Base-by-base conservation (phyloP, 768 basidiomycete species). In the Leucosporidium yakuticum region DNA sequence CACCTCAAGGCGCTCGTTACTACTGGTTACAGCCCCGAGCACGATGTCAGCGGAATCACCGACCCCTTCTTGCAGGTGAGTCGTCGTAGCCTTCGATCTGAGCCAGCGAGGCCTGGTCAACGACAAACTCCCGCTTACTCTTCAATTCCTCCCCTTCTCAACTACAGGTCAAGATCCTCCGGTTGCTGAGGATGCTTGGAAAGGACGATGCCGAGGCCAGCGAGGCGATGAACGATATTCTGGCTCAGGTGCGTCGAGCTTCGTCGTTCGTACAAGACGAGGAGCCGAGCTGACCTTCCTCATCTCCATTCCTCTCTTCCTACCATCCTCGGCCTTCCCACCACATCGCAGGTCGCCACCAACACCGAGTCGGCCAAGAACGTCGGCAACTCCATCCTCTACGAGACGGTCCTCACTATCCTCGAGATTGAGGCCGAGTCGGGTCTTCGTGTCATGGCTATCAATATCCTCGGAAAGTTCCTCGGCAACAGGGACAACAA, bases 31-130 rank as follows among this genome's bases (percentile, higher is more conserved):
- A 95, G 91, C 74, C 94, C 96, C 29, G 96, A 98, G 78, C 96
- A 98, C 76, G 96, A 99, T 74, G 96, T 99, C 15, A 91, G 92
- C n/a, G 96, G 96, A 48, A 96, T 99, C 79, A 97, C 96, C 21
- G 93, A 95, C 79, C 92, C 92, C 11, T 94, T 94, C 83, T 81
- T 94, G 11, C 92, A 95, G 78, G 87, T 54, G 15, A 19, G 62
- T n/a, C 27, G 32, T 9, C 27, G n/a, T 27, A 14, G 14, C 8
- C 14, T n/a, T n/a, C n/a, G n/a, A n/a, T n/a, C n/a, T n/a, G n/a
- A n/a, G n/a, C n/a, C n/a, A n/a, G n/a, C n/a, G n/a, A n/a, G n/a
- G n/a, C n/a, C n/a, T n/a, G n/a, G n/a, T n/a, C n/a, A n/a, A n/a
- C n/a, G n/a, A n/a, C n/a, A n/a, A n/a, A n/a, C n/a, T n/a, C n/a